Evolutionary conservation across 2,329 filamentous ascomycete species (phyloP), one percentile per base, ranked within the genome.

Genomic region (Aspergillus pseudoviridinutans): DNA sequence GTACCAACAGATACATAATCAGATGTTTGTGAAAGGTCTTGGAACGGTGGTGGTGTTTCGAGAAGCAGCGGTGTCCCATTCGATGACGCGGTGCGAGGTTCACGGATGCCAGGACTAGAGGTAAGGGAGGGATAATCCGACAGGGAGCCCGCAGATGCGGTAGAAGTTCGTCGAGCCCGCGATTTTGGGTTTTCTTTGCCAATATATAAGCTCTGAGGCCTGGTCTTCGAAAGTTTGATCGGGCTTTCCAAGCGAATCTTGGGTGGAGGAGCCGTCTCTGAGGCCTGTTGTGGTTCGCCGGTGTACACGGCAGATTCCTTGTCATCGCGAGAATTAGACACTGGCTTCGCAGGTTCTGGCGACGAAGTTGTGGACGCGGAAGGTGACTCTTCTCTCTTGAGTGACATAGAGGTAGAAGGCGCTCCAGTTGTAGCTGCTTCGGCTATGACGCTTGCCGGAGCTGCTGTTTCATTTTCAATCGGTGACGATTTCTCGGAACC

Each of bases 161-260:
- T 66, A 12, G 72, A 73, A 28, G 63, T 57, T 51, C 64, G 66
- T 53, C 71, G 66, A 54, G 53, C 58, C 25, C 57, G 66, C 32
- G 57, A 49, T n/a, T 59, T 65, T 9, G 49, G 51, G 7, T 56
- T 41, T 10, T 63, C 55, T 44, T 67, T 64, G 9, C 66, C 63
- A 1, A 66, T 58, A 53, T 62, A 59, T 20, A 66, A 42, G 22
- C 61, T 66, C 10, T 54, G 63, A 25, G 64, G 58, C 12, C 67
- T 66, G 7, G 29, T 42, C 50, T 69, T 71, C 17, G 65, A 66
- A 12, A 73, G 64, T 50, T 71, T 73, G 10, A 71, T 72, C 2
- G 71, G 71, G 25, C 70, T 74, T 42, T 74, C 68, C 25, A 72
- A 55, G 25, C 64, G 70, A 42, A 67, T 67, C 44, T 65, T 68